Evolutionary conservation across 163 green algal species (phyloP).

Genomic region (Dunaliella salina): DNA sequence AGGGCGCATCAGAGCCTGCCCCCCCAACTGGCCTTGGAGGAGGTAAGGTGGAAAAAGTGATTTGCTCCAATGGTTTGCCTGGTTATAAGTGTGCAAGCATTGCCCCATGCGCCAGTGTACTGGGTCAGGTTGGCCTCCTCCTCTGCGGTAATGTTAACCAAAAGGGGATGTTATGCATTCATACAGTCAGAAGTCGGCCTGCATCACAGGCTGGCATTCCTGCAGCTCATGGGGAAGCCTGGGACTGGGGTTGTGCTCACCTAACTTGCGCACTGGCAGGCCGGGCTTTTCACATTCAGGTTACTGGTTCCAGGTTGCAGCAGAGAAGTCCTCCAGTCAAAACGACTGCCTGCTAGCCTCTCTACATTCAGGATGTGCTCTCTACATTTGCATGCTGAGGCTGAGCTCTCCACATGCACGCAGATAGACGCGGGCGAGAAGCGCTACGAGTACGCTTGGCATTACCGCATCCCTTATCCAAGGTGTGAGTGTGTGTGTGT

Average conservation of each 20-base stretch:
- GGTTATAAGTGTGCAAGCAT: neutral
- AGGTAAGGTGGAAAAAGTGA: neutral
- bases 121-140: too few relatives aligned
- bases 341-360: too few relatives aligned
- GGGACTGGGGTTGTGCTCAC: too few relatives aligned
- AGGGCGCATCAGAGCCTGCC: conserved; percentile 12
- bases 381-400: neutral
- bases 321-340: neutral
- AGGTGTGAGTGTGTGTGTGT: neutral
- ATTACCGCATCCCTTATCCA: conserved; percentile 70
- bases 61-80: neutral
- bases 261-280: too few relatives aligned
- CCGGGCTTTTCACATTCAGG: too few relatives aligned
- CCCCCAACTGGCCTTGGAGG: neutral
- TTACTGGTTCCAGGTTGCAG: too few relatives aligned
- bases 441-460: conserved; percentile 49
- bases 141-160: too few relatives aligned
- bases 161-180: too few relatives aligned
- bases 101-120: neutral
- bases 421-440: conserved; percentile 58
- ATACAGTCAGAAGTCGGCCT: too few relatives aligned
- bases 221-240: too few relatives aligned
- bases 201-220: too few relatives aligned
- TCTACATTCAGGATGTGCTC: neutral
- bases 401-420: neutral